Percentiles rank a stretch among this genome's conserved stretches.
phyloP scores from a whole-genome alignment of 495 filamentous ascomycete species.

The Tuber magnatum region DNA sequence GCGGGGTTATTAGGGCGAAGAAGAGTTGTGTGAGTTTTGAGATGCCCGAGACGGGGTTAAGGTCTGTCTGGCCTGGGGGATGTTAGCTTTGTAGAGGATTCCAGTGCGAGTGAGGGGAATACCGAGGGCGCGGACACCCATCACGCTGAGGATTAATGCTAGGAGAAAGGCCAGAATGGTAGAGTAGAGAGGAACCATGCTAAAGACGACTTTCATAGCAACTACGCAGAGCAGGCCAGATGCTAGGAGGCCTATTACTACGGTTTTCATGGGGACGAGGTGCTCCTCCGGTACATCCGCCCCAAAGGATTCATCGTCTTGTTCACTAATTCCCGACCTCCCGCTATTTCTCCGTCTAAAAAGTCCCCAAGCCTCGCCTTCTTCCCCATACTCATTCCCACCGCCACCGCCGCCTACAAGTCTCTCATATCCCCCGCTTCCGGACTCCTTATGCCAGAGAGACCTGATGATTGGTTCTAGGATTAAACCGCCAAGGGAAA shows the following conservation, averaged over 20 bases:
- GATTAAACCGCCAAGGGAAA: constrained; percentile 77
- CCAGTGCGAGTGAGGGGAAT: not conserved
- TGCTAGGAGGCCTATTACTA: constrained; percentile 63
- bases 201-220: constrained; percentile 74
- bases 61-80: constrained; percentile 67
- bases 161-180: constrained; percentile 78
- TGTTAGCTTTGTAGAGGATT: constrained; percentile 4
- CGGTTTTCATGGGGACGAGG: constrained; percentile 64
- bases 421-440: constrained; percentile 18
- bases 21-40: constrained; percentile 92
- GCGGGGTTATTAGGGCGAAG: constrained; percentile 80
- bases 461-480: constrained; percentile 42
- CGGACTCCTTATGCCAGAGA: not conserved
- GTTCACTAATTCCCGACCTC: not conserved
- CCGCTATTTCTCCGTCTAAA: constrained; percentile 9
- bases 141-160: constrained; percentile 80
- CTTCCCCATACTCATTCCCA: constrained; percentile 14
- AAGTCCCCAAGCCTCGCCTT: not conserved
- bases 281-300: constrained; percentile 78
- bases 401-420: constrained; percentile 5
- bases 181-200: constrained; percentile 56
- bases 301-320: constrained; percentile 41
- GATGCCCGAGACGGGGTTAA: constrained; percentile 95
- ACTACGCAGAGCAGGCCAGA: constrained; percentile 72
- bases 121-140: constrained; percentile 86